phyloP scores from a whole-genome alignment of 2,329 filamentous ascomycete species.

The Paramyrothecium roridum region DNA sequence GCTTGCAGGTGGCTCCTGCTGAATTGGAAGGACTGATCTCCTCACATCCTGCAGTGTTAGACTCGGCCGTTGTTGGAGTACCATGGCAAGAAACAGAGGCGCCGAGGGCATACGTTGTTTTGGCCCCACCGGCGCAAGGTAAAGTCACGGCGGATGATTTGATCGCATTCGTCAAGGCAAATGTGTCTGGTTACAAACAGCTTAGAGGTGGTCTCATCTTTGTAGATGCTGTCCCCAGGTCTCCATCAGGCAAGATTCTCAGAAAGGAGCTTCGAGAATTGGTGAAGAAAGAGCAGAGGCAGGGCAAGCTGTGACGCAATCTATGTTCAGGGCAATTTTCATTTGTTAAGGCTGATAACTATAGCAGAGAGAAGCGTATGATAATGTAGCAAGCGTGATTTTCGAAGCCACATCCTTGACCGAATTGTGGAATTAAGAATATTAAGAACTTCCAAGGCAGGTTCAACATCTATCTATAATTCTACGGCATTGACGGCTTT shows the following conservation, averaged over 20 bases:
- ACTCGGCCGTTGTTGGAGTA: slow-evolving; percentile 61
- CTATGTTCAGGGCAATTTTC: too few species aligned
- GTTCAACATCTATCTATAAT: too few species aligned
- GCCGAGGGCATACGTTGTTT: slow-evolving; percentile 39
- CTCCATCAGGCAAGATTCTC: slow-evolving; percentile 49
- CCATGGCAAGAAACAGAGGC: slow-evolving; percentile 41
- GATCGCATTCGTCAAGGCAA: slow-evolving; percentile 17
- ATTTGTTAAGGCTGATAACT: too few species aligned
- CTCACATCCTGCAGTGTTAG: slow-evolving; percentile 39
- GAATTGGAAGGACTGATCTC: slow-evolving; percentile 53
- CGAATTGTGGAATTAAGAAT: too few species aligned
- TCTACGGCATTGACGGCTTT: too few species aligned
- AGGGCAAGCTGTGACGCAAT: not conserved
- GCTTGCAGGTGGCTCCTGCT: slow-evolving; percentile 64
- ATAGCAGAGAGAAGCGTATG: too few species aligned
- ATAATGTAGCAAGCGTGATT: too few species aligned
- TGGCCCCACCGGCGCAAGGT: slow-evolving; percentile 14
- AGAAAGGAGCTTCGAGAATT: slow-evolving; percentile 32
- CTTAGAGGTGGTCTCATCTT: slow-evolving; percentile 68
- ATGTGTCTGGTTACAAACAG: slow-evolving; percentile 56
- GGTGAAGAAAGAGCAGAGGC: slow-evolving; percentile 19
- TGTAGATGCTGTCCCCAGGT: slow-evolving; percentile 65
- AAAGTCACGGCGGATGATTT: slow-evolving; percentile 21
- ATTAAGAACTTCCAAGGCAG: too few species aligned
- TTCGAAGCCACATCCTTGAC: too few species aligned